Percentiles rank a stretch among this genome's conserved stretches.
phyloP scores from a whole-genome alignment of 345 rosid genomes.

The Boechera retrofracta region DNA sequence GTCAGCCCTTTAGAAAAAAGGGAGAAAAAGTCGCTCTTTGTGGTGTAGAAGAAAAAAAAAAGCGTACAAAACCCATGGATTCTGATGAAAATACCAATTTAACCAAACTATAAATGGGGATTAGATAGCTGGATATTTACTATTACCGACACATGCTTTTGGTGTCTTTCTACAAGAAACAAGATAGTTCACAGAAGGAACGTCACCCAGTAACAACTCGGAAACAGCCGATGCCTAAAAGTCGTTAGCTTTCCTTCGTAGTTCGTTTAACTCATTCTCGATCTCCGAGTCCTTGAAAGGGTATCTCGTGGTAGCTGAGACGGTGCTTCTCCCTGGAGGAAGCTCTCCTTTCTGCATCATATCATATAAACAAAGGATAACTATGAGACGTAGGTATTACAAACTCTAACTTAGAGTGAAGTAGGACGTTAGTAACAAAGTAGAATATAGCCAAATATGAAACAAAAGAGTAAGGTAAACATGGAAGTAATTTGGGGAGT shows the following conservation, averaged over 20 bases:
- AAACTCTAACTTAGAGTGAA: background rate
- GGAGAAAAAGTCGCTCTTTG: no score
- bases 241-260: slow-evolving; percentile 50
- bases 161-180: slow-evolving; percentile 32
- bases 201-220: slow-evolving; percentile 19
- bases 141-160: slow-evolving; percentile 31
- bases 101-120: slow-evolving; percentile 16
- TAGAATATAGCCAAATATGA: background rate
- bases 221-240: slow-evolving; percentile 33
- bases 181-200: slow-evolving; percentile 33
- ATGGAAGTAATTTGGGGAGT: background rate
- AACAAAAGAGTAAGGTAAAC: background rate
- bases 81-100: no score
- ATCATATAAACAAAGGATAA: slow-evolving; percentile 5
- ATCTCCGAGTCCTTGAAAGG: slow-evolving; percentile 51
- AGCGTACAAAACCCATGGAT: no score
- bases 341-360: slow-evolving; percentile 51
- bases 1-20: no score
- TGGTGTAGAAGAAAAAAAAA: no score
- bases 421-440: background rate
- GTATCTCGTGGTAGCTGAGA: slow-evolving; percentile 39
- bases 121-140: slow-evolving; percentile 40
- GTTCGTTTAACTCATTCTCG: slow-evolving; percentile 46
- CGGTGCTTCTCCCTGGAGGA: slow-evolving; percentile 47
- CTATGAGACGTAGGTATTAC: background rate